These are phyloP conservation scores for Lotus japonicus DNA, from an alignment of 306 rosid species.

Conservation along the genomic window DNA sequence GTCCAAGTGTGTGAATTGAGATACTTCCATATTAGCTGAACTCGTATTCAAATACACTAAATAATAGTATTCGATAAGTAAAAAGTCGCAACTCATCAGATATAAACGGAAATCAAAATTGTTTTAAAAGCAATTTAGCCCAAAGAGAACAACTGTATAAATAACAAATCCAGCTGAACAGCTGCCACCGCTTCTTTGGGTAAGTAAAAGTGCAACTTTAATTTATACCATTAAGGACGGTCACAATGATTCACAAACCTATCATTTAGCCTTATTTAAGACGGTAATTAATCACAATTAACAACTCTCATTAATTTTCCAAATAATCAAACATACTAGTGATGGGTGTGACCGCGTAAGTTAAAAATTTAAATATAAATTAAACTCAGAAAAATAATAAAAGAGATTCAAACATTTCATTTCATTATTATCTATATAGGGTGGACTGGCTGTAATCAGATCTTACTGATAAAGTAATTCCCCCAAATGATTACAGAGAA, in stretches of 20 bases:
- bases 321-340: neutral
- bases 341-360: neutral
- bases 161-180: constrained; percentile 2
- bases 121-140: too few relatives aligned
- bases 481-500: constrained; percentile 14
- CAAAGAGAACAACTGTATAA: too few relatives aligned
- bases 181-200: constrained; percentile 9
- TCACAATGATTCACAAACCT: neutral
- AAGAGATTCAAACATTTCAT: neutral
- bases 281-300: neutral
- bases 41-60: too few relatives aligned
- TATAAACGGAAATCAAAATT: too few relatives aligned
- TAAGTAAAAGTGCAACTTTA: neutral
- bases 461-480: neutral
- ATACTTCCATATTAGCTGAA: too few relatives aligned
- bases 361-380: neutral
- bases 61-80: too few relatives aligned
- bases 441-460: constrained; percentile 16
- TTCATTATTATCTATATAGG: neutral
- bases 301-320: neutral
- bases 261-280: neutral
- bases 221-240: neutral
- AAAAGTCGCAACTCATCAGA: too few relatives aligned
- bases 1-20: too few relatives aligned
- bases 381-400: neutral